Conservation (phyloP, 257 asterid genomes). For the Capsicum pubescens region DNA sequence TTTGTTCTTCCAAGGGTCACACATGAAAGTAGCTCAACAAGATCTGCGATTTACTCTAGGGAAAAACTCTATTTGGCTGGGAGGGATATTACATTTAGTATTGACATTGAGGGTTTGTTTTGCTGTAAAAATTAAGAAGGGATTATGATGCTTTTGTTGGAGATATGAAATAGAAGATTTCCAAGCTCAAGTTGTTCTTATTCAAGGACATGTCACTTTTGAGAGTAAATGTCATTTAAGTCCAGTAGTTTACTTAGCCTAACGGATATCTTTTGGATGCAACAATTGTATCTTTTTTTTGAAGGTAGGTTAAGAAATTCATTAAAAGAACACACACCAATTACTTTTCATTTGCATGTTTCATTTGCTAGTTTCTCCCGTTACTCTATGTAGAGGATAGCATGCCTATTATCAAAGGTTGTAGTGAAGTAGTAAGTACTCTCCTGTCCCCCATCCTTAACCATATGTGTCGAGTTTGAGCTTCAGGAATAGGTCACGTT, state of each 20-base stretch:
- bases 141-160: not conserved
- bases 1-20: not conserved
- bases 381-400: not conserved
- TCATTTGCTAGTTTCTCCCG: not conserved
- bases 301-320: not conserved
- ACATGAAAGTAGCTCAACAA: not conserved
- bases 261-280: not conserved
- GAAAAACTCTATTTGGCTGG: not conserved
- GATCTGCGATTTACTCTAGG: not conserved
- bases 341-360: not conserved
- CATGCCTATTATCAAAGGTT: not conserved
- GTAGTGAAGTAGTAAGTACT: not conserved
- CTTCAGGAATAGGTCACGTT: not conserved
- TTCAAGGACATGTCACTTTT: not conserved
- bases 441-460: not conserved
- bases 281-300: not conserved
- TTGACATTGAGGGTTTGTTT: not conserved
- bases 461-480: not conserved
- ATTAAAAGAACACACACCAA: conserved; percentile 5
- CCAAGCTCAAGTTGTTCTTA: not conserved
- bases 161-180: not conserved
- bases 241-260: conserved; percentile 2
- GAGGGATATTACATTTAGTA: not conserved
- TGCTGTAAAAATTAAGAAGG: not conserved
- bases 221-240: not conserved